These are phyloP conservation scores for Sugiyamaella pinicola DNA, from an alignment of 1,139 yeast species.

Conservation along the genomic window DNA sequence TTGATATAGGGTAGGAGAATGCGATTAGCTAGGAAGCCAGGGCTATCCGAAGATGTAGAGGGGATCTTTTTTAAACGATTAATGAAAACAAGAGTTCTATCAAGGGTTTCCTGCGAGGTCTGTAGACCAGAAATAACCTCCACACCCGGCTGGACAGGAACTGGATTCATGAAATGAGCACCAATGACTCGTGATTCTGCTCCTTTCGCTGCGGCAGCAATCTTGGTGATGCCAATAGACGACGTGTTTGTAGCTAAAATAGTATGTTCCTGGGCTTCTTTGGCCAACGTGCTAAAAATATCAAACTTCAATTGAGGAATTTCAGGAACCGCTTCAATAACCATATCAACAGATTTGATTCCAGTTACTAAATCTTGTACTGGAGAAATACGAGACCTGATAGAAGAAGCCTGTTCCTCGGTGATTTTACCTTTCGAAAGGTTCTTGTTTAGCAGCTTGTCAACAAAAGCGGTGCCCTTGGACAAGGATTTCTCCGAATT, in stretches of 20 bases:
- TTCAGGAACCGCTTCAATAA: constrained; percentile 51
- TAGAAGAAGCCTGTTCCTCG: constrained; percentile 39
- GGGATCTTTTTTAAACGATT: constrained; percentile 45
- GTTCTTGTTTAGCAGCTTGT: constrained; percentile 45
- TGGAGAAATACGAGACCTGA: constrained; percentile 37
- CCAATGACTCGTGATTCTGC: constrained; percentile 48
- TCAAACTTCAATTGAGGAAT: constrained; percentile 43
- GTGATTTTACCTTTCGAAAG: constrained; percentile 43
- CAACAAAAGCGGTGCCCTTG: constrained; percentile 42
- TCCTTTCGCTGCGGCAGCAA: constrained; percentile 48
- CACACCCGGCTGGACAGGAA: constrained; percentile 51
- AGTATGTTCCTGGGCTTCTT: constrained; percentile 37
- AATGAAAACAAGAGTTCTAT: constrained; percentile 41
- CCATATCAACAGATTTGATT: constrained; percentile 42
- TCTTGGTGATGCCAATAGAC: constrained; percentile 48
- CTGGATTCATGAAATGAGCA: constrained; percentile 52
- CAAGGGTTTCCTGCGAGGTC: constrained; percentile 44
- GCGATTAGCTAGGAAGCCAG: constrained; percentile 50
- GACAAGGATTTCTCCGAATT: constrained; percentile 40
- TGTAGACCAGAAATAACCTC: constrained; percentile 49
- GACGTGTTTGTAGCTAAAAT: constrained; percentile 50
- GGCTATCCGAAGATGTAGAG: constrained; percentile 45
- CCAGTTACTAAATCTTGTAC: constrained; percentile 37
- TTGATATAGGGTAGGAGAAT: constrained; percentile 49
- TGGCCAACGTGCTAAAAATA: constrained; percentile 44